A percentile compares a stretch with the other conserved stretches of the same genome.
These are phyloP conservation scores for Penicillium verhagenii DNA, from an alignment of 495 filamentous ascomycete genomes.

Conservation along the genomic window DNA sequence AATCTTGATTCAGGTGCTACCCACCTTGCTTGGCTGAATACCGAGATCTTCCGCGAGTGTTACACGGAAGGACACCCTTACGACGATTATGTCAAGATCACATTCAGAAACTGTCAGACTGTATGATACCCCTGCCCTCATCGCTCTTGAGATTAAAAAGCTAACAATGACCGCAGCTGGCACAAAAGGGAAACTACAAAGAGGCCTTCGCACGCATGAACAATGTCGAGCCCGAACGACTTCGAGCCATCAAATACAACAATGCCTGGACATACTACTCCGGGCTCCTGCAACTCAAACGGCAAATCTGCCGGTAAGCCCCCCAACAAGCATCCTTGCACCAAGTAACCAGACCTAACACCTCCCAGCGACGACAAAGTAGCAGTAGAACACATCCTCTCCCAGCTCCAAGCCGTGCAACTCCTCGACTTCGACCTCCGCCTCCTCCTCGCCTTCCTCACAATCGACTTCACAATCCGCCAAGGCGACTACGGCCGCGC, in stretches of 20 bases:
- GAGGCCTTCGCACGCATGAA: slow-evolving; percentile 68
- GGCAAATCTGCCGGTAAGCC: slow-evolving; percentile 62
- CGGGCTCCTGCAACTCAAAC: slow-evolving; percentile 67
- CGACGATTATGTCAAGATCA: slow-evolving; percentile 72
- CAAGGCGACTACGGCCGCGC: slow-evolving; percentile 62
- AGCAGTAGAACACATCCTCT: slow-evolving; percentile 64
- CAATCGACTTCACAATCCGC: slow-evolving; percentile 70
- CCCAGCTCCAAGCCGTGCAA: slow-evolving; percentile 55
- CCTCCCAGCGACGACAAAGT: slow-evolving; percentile 58
- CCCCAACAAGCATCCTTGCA: background rate
- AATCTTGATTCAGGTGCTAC: slow-evolving; percentile 47
- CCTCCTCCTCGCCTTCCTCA: slow-evolving; percentile 65
- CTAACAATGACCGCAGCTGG: slow-evolving; percentile 41
- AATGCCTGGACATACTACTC: slow-evolving; percentile 78
- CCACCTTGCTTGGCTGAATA: slow-evolving; percentile 64
- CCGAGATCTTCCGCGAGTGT: slow-evolving; percentile 75
- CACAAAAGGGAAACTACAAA: slow-evolving; percentile 67
- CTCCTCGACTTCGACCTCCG: slow-evolving; percentile 66
- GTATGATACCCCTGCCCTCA: slow-evolving; percentile 34
- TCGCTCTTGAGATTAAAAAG: background rate
- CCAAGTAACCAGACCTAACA: slow-evolving; percentile 20
- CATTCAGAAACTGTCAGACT: slow-evolving; percentile 56
- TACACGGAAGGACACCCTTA: slow-evolving; percentile 62
- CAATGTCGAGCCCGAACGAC: slow-evolving; percentile 58
- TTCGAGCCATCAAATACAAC: slow-evolving; percentile 73